Evolutionary conservation across 2,329 filamentous ascomycete species (phyloP).

Genomic region (Stachybotrys echinatus): DNA sequence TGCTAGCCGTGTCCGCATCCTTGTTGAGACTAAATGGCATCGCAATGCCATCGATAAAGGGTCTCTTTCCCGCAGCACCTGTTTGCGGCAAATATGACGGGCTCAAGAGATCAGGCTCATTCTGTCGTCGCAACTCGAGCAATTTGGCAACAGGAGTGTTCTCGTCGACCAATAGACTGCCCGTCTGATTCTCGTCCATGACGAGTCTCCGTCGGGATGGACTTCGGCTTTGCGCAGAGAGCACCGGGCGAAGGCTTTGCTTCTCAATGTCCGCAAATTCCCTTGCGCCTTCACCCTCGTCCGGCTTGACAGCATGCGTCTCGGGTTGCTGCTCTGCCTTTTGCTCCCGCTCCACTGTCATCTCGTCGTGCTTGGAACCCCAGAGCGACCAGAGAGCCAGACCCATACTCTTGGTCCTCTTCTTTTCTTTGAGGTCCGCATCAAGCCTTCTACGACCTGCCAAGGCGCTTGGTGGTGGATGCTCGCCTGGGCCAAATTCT

Average conservation of each 20-base stretch:
- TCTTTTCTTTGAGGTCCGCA: conserved; percentile 36
- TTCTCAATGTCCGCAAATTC: conserved; percentile 33
- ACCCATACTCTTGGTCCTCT: conserved; percentile 64
- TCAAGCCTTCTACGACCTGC: conserved; percentile 59
- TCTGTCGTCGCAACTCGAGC: conserved; percentile 33
- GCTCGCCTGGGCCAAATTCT: conserved; percentile 64
- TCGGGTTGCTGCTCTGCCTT: conserved; percentile 37
- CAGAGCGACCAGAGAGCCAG: conserved; percentile 81
- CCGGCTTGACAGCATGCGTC: conserved; percentile 24
- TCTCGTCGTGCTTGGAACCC: conserved; percentile 85
- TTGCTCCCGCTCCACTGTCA: conserved; percentile 57
- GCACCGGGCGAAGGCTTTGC: conserved; percentile 24
- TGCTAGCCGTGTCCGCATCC: conserved; percentile 63
- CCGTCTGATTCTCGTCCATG: conserved; percentile 45
- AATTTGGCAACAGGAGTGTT: conserved; percentile 38
- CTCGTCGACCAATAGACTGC: conserved; percentile 22
- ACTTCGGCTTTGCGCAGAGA: conserved; percentile 23
- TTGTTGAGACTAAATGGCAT: conserved; percentile 66
- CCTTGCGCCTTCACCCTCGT: conserved; percentile 38
- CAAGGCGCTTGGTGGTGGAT: conserved; percentile 77
- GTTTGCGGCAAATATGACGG: conserved; percentile 38
- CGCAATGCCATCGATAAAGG: conserved; percentile 63
- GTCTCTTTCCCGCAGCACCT: conserved; percentile 54
- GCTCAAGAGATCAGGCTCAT: conserved; percentile 34
- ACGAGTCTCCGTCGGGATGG: conserved; percentile 42